Conservation (phyloP, 2,329 filamentous ascomycete species). For the Diaporthe citri region DNA sequence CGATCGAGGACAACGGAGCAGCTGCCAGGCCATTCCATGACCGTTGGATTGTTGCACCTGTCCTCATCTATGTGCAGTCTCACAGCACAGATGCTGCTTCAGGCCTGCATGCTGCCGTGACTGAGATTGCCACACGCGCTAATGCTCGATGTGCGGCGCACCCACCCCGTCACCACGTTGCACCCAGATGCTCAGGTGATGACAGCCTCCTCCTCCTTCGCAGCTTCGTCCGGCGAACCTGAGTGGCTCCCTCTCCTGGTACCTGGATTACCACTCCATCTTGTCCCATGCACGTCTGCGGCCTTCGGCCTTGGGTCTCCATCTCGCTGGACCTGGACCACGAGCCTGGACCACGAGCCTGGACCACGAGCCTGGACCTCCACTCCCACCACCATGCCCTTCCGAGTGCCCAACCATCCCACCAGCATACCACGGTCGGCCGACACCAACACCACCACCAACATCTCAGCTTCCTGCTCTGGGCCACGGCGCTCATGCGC, state of each 20-base stretch:
- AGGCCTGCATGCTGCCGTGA: slow-evolving; percentile 22
- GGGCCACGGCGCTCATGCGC: slow-evolving; percentile 11
- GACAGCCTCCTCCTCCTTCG: slow-evolving; percentile 2
- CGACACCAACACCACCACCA: not conserved
- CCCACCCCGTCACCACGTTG: slow-evolving; percentile 29
- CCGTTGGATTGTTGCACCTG: not conserved
- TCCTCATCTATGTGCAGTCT: not conserved
- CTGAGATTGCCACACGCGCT: slow-evolving; percentile 7
- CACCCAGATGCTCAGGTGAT: slow-evolving; percentile 14
- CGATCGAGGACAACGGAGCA: not conserved
- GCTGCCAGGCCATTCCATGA: not conserved
- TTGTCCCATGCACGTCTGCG: not conserved
- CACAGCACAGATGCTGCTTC: not conserved
- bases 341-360: not conserved
- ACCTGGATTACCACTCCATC: slow-evolving; percentile 32
- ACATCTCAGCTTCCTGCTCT: slow-evolving; percentile 24
- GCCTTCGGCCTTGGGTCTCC: not conserved
- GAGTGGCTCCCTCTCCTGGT: slow-evolving; percentile 24
- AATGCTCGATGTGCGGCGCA: slow-evolving; percentile 16
- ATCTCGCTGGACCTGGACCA: not conserved
- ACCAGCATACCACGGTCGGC: not conserved
- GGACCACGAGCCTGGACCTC: not conserved
- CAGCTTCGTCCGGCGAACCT: not conserved
- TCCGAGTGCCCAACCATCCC: not conserved
- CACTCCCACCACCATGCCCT: not conserved